Base-by-base conservation (phyloP, 2,329 filamentous ascomycete genomes). In the Trichothecium roseum region DNA sequence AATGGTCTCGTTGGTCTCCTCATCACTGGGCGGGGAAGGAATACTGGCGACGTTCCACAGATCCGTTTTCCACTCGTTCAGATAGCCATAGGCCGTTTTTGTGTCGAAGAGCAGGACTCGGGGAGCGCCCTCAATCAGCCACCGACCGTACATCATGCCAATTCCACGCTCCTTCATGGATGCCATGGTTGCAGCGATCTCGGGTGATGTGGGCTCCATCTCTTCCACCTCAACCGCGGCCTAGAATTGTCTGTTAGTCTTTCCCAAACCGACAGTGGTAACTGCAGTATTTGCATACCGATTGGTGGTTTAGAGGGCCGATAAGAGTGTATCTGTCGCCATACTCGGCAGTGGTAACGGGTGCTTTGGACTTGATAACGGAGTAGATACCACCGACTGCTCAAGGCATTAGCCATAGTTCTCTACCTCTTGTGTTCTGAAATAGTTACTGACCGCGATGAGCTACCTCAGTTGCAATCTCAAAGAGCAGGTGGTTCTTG, bases 211-310 rank as follows among this genome's bases (percentile, higher is more conserved):
- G 29, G 91, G 89, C 48, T 85, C 81, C 50, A 96, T 73, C 56
- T 86, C 82, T 66, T 98, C 91, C 41, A 98, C 91, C 67, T 98
- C 91, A 49, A 96, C 89, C n/a, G 86, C 85, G 36, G 91, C 91
- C 84, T 93, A 42, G 7, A 22, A 40, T 37, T 15, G n/a, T n/a
- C n/a, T 29, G 36, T 37, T 34, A 37, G 36, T 18, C n/a, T 22
- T 18, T 22, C 8, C 9, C 15, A n/a, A 24, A 18, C 8, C 27
- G 13, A 30, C 8, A 14, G 34, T 4, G 31, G 27, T 31, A 30
- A 27, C 27, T 10, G 28, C 10, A 28, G 16, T 12, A 6, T 3
- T 8, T 30, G 55, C 81, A 52, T 71, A 91, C 85, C 45, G 91
- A 95, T 50, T 81, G 74, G 56, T 83, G 81, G 64, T 96, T 95